Evolutionary conservation across 2,329 filamentous ascomycete genomes (phyloP).

Genomic region (Pseudogymnoascus sp.): DNA sequence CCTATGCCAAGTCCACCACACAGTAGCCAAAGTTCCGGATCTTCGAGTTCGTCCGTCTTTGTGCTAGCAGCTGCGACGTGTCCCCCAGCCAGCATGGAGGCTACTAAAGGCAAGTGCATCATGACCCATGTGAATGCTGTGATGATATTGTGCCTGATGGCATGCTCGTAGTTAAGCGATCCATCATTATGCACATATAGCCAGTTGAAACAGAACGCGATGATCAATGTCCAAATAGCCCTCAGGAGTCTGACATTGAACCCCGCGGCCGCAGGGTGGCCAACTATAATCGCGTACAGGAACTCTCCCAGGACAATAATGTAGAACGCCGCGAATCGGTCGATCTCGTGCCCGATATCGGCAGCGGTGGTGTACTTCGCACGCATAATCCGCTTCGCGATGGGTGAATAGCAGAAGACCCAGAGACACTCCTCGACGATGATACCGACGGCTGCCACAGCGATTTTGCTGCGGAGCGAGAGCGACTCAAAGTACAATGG

Average conservation of each 20-base stretch:
- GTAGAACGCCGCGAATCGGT: slow-evolving; percentile 44
- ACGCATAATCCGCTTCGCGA: slow-evolving; percentile 36
- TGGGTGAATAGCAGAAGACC: slow-evolving; percentile 38
- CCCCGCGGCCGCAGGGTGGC: slow-evolving; percentile 39
- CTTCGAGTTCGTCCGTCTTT: slow-evolving; percentile 31
- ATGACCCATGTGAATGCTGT: slow-evolving; percentile 40
- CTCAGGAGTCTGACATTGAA: slow-evolving; percentile 37
- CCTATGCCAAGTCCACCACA: slow-evolving; percentile 40
- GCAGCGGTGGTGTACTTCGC: slow-evolving; percentile 41
- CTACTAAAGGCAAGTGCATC: slow-evolving; percentile 39
- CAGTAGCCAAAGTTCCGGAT: slow-evolving; percentile 40
- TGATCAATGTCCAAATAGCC: slow-evolving; percentile 41
- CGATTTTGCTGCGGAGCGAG: slow-evolving; percentile 35
- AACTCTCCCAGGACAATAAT: slow-evolving; percentile 47
- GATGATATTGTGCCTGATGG: slow-evolving; percentile 33
- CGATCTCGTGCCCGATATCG: slow-evolving; percentile 43
- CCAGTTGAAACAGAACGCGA: slow-evolving; percentile 45
- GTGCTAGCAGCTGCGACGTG: slow-evolving; percentile 39
- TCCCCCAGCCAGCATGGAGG: slow-evolving; percentile 40
- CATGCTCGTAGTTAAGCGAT: slow-evolving; percentile 36
- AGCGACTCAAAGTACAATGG: slow-evolving; percentile 39
- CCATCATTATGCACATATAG: slow-evolving; percentile 43
- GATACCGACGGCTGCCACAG: slow-evolving; percentile 36
- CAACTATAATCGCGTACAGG: slow-evolving; percentile 42
- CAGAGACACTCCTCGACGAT: slow-evolving; percentile 37